Evolutionary conservation across 306 rosid genomes (phyloP).

Genomic region (Lathyrus tuberosus): DNA sequence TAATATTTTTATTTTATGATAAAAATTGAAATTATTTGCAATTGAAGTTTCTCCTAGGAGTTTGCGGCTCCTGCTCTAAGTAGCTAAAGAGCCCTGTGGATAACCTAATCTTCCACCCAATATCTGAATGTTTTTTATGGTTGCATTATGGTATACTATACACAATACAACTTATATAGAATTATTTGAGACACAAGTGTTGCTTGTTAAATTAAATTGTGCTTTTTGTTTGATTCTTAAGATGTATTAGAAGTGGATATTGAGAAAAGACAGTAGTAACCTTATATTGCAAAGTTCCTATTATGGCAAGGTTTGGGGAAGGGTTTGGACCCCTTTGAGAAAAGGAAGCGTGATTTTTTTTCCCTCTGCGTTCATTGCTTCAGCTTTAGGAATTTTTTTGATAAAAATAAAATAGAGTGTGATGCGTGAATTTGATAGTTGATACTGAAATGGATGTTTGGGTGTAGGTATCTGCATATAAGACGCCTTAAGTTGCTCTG

Average conservation of each 20-base stretch:
- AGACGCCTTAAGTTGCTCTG: constrained; percentile 15
- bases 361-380: neutral
- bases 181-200: neutral
- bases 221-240: constrained; percentile 20
- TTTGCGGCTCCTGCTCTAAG: constrained; percentile 18
- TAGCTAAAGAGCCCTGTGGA: constrained; percentile 17
- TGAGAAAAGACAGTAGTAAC: constrained; percentile 9
- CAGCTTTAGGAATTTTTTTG: constrained; percentile 19
- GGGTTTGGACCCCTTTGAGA: neutral
- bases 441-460: constrained; percentile 18
- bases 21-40: neutral
- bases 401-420: neutral
- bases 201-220: constrained; percentile 20
- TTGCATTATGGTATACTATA: constrained; percentile 5
- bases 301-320: neutral
- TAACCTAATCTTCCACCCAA: constrained; percentile 17
- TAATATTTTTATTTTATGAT: neutral
- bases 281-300: neutral
- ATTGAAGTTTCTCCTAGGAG: constrained; percentile 7
- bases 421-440: constrained; percentile 11
- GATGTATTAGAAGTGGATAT: constrained; percentile 10
- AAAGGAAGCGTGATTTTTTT: constrained; percentile 6
- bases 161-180: neutral
- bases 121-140: neutral
- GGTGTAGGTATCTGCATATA: constrained; percentile 24